These are phyloP conservation scores for Russula virescens DNA, from an alignment of 768 basidiomycete species.

Conservation along the genomic window DNA sequence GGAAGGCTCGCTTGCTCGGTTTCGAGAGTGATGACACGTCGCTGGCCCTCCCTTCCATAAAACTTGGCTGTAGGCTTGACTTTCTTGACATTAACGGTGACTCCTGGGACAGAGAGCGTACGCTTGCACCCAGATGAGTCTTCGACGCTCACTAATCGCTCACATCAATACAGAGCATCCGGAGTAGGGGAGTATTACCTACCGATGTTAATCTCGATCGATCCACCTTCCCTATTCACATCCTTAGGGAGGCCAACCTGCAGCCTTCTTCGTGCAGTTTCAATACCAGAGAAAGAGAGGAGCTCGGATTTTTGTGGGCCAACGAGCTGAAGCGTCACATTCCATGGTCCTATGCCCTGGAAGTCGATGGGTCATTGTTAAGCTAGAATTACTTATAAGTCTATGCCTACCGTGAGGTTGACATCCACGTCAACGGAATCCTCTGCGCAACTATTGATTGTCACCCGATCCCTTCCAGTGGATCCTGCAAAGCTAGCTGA, in stretches of 20 bases:
- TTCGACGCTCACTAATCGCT: slow-evolving; percentile 63
- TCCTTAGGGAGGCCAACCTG: slow-evolving; percentile 62
- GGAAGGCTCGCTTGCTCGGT: slow-evolving; percentile 69
- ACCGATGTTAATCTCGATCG: slow-evolving; percentile 78
- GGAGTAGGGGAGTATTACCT: slow-evolving; percentile 24
- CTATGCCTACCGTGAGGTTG: slow-evolving; percentile 59
- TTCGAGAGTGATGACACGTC: slow-evolving; percentile 62
- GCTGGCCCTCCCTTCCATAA: slow-evolving; percentile 58
- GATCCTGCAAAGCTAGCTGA: slow-evolving; percentile 58
- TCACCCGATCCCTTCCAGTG: slow-evolving; percentile 44
- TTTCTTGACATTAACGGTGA: slow-evolving; percentile 81
- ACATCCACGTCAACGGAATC: slow-evolving; percentile 70
- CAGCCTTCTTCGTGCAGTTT: slow-evolving; percentile 48
- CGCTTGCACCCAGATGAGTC: slow-evolving; percentile 87
- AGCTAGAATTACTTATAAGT: not conserved
- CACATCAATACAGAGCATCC: not conserved
- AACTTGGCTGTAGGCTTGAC: slow-evolving; percentile 88
- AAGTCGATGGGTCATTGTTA: slow-evolving; percentile 6
- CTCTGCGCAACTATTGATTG: slow-evolving; percentile 75
- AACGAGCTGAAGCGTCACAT: slow-evolving; percentile 73
- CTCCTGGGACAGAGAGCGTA: slow-evolving; percentile 63
- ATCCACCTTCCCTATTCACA: slow-evolving; percentile 63
- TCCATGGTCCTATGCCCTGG: slow-evolving; percentile 90
- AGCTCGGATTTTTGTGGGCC: slow-evolving; percentile 63
- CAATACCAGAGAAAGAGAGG: slow-evolving; percentile 50